phyloP scores from a whole-genome alignment of 2,329 filamentous ascomycete species.

The Dothiorella sarmentorum region DNA sequence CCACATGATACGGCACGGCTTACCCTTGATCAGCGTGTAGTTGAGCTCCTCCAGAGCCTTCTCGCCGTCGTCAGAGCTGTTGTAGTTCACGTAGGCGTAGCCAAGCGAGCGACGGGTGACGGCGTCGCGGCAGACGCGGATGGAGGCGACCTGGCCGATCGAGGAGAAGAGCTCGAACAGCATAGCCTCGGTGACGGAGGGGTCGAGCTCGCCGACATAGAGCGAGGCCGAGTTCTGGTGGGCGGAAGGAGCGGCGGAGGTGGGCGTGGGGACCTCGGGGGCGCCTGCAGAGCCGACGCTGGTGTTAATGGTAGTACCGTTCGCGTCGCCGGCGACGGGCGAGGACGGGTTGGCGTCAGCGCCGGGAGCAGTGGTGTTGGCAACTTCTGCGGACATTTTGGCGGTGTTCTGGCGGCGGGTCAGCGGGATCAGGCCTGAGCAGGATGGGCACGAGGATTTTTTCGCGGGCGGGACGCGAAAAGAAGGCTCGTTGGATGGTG shows the following conservation, averaged over 20 bases:
- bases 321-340: conserved; percentile 62
- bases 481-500: not conserved
- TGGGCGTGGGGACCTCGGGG: conserved; percentile 66
- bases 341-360: conserved; percentile 71
- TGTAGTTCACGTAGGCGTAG: conserved; percentile 99
- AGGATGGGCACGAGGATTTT: not conserved
- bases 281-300: conserved; percentile 63
- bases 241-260: conserved; percentile 67
- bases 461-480: not conserved
- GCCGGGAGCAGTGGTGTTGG: conserved; percentile 50
- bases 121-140: conserved; percentile 98
- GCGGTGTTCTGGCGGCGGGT: conserved; percentile 22
- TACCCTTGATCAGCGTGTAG: conserved; percentile 99
- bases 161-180: conserved; percentile 99
- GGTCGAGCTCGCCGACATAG: conserved; percentile 97
- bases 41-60: conserved; percentile 98
- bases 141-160: conserved; percentile 97
- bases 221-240: conserved; percentile 95
- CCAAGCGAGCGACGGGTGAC: conserved; percentile 97
- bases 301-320: conserved; percentile 66
- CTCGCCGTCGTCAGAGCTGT: conserved; percentile 92
- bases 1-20: conserved; percentile 99
- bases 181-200: conserved; percentile 98
- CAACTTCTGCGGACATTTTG: conserved; percentile 42
- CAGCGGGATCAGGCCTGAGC: conserved; percentile 21